A percentile compares a stretch with the other conserved stretches of the same genome.
phyloP scores from a whole-genome alignment of 2,329 filamentous ascomycete genomes.

The Aspergillus ustus region DNA sequence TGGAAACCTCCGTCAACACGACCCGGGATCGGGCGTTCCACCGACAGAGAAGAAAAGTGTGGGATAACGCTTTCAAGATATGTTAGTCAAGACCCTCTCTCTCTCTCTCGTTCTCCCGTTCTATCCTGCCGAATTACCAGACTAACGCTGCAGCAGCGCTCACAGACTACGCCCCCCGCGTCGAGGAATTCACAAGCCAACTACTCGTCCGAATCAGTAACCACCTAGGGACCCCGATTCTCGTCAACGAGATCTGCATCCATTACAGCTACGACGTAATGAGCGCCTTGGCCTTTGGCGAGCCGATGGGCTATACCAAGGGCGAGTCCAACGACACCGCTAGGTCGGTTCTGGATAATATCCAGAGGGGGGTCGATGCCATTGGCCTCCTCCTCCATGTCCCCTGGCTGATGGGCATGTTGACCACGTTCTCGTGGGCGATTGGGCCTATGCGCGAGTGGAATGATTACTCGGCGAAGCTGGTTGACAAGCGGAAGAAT shows the following conservation, averaged over 20 bases:
- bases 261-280: constrained; percentile 14
- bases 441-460: constrained; percentile 6
- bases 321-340: not conserved
- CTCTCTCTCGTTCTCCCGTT: no score
- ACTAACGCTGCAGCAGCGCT: not conserved
- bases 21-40: constrained; percentile 5
- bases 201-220: not conserved
- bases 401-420: not conserved
- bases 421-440: constrained; percentile 1
- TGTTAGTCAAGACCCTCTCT: not conserved
- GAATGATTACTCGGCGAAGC: constrained; percentile 2
- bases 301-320: constrained; percentile 5
- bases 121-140: not conserved
- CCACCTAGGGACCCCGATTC: not conserved
- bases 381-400: constrained; percentile 9
- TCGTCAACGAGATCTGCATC: constrained; percentile 1
- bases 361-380: not conserved
- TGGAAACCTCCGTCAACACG: not conserved
- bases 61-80: constrained; percentile 1
- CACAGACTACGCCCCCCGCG: not conserved
- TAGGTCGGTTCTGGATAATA: not conserved
- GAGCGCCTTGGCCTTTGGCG: constrained; percentile 5
- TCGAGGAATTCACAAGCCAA: not conserved
- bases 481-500: not conserved
- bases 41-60: constrained; percentile 9